phyloP scores from a whole-genome alignment of 192 early-diverging fungal species.

The Gonapodya prolifera region DNA sequence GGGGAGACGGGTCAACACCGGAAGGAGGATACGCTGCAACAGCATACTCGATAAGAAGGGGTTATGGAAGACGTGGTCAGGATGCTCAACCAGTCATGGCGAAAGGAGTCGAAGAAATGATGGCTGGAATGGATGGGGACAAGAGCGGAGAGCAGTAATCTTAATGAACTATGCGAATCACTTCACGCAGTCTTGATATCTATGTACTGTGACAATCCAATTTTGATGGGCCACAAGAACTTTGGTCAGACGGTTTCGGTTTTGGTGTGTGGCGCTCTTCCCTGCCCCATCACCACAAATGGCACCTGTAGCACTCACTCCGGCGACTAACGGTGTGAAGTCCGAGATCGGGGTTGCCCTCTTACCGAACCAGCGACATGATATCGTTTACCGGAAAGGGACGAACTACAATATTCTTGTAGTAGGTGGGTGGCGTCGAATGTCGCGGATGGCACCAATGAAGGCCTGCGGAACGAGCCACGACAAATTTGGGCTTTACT shows the following conservation, averaged over 20 bases:
- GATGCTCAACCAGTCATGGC: background rate
- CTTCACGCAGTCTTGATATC: no score
- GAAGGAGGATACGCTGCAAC: background rate
- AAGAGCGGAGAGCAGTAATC: background rate
- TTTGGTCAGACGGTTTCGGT: no score
- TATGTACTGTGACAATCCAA: no score
- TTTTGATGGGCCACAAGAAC: no score
- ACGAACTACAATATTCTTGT: constrained; percentile 95
- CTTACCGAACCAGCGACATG: constrained; percentile 96
- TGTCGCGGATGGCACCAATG: background rate
- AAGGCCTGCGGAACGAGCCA: background rate
- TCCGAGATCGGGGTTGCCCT: constrained; percentile 89
- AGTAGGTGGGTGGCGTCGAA: constrained; percentile 43
- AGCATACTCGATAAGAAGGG: background rate
- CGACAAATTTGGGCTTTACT: background rate
- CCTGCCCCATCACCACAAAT: background rate
- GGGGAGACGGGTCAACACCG: background rate
- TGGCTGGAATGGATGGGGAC: background rate
- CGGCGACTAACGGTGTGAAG: background rate
- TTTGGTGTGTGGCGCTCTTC: no score
- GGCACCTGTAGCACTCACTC: background rate
- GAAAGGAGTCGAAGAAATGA: background rate
- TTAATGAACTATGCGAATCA: background rate
- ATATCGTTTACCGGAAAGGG: constrained; percentile 94
- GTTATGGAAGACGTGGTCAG: background rate